Evolutionary conservation across 371 early-diverging fungal genomes (phyloP), one percentile per base, ranked within the genome.

Genomic region (Mortierella sp.): DNA sequence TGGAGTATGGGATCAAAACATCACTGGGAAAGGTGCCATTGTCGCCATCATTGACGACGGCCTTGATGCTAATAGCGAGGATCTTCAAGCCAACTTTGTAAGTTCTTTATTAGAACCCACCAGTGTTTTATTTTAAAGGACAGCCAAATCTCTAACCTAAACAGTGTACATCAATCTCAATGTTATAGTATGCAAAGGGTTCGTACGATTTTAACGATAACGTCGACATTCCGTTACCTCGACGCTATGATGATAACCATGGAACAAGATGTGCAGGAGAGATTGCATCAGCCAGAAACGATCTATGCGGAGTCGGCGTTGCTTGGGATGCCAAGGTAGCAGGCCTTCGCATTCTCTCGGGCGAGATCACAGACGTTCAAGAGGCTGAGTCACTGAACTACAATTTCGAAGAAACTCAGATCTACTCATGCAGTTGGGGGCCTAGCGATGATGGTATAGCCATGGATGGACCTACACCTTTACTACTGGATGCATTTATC

Each of bases 251-350:
- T 64, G 99, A 99, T 81, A 87, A 88, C 43, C 99, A 99, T 83
- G 99, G 98, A 47, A 98, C 99, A 0, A 86, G 99, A 34, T 98
- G 98, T 84, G 99, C 99, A 9, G 99, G 98, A 10, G 96, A 97
- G 85, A 95, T 99, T 43, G 99, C 97, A 0, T 97, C 98, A 15
- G 88, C 86, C 12, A 85, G 86, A 47, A 99, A 99, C 81, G 83
- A 93, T 76, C 92, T 92, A 1, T 98, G 99, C 71, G 98, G 98
- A n/a, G 92, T 98, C 3, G 99, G 99, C 22, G 91, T 98, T 51
- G 98, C 98, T 0, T 96, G 91, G 80, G 87, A 93, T 51, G 89
- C 98, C 23, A 90, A 91, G 71, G 94, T 99, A 5, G 89, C 97
- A 0, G 98, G 97, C 9, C 85, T 99, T 31, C 93, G 98, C 56